Base-by-base conservation (phyloP, 768 basidiomycete species). In the Auriscalpium orientale region DNA sequence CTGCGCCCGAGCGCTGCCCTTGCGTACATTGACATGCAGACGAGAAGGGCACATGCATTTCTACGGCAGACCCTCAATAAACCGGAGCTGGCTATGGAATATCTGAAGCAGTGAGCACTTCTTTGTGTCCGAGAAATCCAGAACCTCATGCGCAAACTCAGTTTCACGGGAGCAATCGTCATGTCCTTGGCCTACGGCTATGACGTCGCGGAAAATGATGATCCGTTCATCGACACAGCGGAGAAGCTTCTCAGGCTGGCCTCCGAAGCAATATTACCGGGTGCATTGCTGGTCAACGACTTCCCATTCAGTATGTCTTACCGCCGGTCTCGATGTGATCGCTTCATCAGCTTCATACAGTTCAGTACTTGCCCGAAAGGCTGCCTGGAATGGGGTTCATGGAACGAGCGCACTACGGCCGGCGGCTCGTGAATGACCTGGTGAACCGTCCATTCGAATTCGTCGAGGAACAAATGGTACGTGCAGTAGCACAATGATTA, bases 301-400 rank as follows among this genome's bases (percentile, higher is more conserved):
- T 21, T 34, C 12, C 49, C 49, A n/a, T 35, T 51, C 16, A 16
- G 49, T 51, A 21, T 18, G 49, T 51, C n/a, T n/a, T n/a, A n/a
- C n/a, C n/a, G n/a, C n/a, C 28, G n/a, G n/a, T n/a, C n/a, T n/a
- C n/a, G n/a, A n/a, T 48, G 11, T n/a, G n/a, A n/a, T n/a, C n/a
- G n/a, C n/a, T n/a, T n/a, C n/a, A n/a, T n/a, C n/a, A n/a, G n/a
- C n/a, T n/a, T n/a, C n/a, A n/a, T n/a, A 2, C 16, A 68, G 74
- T 89, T 61, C 76, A 76, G 63, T 65, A 79, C 60, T 64, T 89
- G 28, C 89, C 89, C 0, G 63, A 65, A 45, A 88, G 85, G 83
- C 70, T 80, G 47, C 89, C 89, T 20, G 86, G 86, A 11, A 76
- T 81, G 5, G 77, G 78, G 1, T 91, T 89, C 71, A 79, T 81